Conservation (phyloP, 352 stramenopile genomes). For the Globisporangium radiosum region DNA sequence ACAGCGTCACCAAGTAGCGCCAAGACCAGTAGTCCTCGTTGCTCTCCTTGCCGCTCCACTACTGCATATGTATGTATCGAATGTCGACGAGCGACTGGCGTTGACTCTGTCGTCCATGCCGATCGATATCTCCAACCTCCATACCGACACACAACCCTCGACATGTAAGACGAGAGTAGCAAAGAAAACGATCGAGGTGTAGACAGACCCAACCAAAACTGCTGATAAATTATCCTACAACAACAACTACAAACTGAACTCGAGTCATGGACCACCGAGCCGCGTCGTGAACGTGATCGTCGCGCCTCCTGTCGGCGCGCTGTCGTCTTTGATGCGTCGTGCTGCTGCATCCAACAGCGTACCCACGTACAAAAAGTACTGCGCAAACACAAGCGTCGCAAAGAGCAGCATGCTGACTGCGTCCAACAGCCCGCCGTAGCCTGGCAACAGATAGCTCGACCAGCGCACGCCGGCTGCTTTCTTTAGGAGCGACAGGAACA, state of each 20-base stretch:
- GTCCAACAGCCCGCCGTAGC: slow-evolving; percentile 91
- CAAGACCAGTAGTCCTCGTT: too few species aligned
- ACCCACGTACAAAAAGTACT: slow-evolving; percentile 35
- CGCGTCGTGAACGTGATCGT: slow-evolving; percentile 2
- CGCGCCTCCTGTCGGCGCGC: neutral
- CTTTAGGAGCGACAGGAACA: slow-evolving; percentile 92
- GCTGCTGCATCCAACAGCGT: slow-evolving; percentile 3
- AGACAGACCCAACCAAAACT: neutral
- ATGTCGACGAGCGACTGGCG: too few species aligned
- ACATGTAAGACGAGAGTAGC: too few species aligned
- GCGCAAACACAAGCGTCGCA: slow-evolving; percentile 40
- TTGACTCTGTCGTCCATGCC: too few species aligned
- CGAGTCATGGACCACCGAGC: neutral
- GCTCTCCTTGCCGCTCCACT: too few species aligned
- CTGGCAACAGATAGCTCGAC: slow-evolving; percentile 88
- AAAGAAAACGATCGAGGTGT: neutral
- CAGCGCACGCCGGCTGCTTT: slow-evolving; percentile 89
- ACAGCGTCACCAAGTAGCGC: too few species aligned
- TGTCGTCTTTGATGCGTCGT: neutral
- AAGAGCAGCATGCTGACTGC: slow-evolving; percentile 90
- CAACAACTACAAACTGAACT: neutral
- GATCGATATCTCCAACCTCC: too few species aligned
- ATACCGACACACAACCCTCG: too few species aligned
- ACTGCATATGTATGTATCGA: too few species aligned
- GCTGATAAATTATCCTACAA: neutral